Percentiles rank a stretch among this genome's conserved stretches.
These are phyloP conservation scores for Serendipita indica DNA, from an alignment of 768 basidiomycete genomes.

Conservation along the genomic window DNA sequence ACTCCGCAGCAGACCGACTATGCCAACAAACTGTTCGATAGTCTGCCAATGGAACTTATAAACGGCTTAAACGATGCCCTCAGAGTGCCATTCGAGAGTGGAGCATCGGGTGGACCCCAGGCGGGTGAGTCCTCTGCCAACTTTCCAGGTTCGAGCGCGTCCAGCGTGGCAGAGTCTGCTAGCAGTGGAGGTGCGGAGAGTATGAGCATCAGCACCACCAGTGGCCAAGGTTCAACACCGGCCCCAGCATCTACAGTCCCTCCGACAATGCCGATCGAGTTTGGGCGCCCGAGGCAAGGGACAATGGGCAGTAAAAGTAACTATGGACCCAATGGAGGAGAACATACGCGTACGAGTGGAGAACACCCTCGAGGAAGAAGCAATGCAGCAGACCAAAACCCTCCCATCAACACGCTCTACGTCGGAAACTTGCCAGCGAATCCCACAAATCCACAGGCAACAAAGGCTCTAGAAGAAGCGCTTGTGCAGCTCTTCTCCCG, in stretches of 20 bases:
- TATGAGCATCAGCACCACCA: slow-evolving; percentile 6
- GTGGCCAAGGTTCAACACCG: slow-evolving; percentile 17
- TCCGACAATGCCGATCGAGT: slow-evolving; percentile 62
- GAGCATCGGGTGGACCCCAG: no score
- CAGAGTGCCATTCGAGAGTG: no score
- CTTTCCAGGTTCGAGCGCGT: slow-evolving; percentile 23
- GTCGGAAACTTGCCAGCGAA: slow-evolving; percentile 93
- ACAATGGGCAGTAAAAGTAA: slow-evolving; percentile 26
- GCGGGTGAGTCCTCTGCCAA: background rate
- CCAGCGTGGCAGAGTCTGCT: slow-evolving; percentile 30
- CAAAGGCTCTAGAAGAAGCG: slow-evolving; percentile 74
- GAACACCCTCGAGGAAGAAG: slow-evolving; percentile 16
- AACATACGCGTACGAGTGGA: slow-evolving; percentile 1
- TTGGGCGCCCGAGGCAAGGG: slow-evolving; percentile 27
- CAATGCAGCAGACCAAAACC: slow-evolving; percentile 70
- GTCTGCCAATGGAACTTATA: background rate
- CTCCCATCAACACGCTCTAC: slow-evolving; percentile 97
- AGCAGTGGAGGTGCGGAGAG: slow-evolving; percentile 15
- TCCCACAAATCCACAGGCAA: slow-evolving; percentile 52
- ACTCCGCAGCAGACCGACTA: slow-evolving; percentile 9
- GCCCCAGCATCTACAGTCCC: slow-evolving; percentile 40
- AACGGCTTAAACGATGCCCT: no score
- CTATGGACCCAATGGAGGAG: slow-evolving; percentile 25
- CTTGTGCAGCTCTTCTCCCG: slow-evolving; percentile 67
- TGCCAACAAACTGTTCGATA: background rate